Conservation (phyloP, 2,329 filamentous ascomycete species). For the Spiromastix sp. region DNA sequence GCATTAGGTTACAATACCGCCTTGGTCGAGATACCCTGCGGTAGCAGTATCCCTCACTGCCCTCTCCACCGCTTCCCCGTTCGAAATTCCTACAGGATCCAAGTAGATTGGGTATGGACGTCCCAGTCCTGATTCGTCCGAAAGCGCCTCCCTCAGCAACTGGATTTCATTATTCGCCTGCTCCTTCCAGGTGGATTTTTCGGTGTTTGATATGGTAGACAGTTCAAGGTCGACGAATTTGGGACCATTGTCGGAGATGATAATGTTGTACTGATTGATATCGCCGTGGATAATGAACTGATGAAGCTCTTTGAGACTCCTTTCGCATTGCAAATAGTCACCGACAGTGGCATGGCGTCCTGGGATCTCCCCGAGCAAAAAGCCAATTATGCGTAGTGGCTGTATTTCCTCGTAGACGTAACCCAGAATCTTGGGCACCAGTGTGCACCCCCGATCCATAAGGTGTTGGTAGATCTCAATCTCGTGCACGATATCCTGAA, state of each 20-base stretch:
- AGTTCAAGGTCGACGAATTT: not conserved
- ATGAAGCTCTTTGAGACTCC: too few species aligned
- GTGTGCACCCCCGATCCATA: not conserved
- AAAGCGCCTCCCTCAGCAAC: not conserved
- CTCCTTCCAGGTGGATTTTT: not conserved
- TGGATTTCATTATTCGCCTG: not conserved
- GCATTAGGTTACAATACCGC: too few species aligned
- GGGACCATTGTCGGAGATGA: not conserved
- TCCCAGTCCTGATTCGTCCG: not conserved
- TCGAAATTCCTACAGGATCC: too few species aligned
- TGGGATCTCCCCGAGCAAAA: too few species aligned
- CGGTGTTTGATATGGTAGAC: not conserved
- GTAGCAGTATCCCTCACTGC: too few species aligned
- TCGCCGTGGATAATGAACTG: too few species aligned
- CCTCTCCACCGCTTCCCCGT: not conserved
- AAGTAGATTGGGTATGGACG: not conserved
- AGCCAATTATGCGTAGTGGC: too few species aligned
- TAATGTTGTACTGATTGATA: not conserved
- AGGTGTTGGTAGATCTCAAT: not conserved
- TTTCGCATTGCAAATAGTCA: too few species aligned
- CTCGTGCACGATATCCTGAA: not conserved
- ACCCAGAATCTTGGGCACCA: not conserved
- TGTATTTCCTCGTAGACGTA: not conserved
- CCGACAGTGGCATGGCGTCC: too few species aligned
- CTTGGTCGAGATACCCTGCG: not conserved